A percentile compares a stretch with the other conserved stretches of the same genome.
Evolutionary conservation across 2,329 filamentous ascomycete genomes (phyloP).

Genomic region (Talaromyces sp.): DNA sequence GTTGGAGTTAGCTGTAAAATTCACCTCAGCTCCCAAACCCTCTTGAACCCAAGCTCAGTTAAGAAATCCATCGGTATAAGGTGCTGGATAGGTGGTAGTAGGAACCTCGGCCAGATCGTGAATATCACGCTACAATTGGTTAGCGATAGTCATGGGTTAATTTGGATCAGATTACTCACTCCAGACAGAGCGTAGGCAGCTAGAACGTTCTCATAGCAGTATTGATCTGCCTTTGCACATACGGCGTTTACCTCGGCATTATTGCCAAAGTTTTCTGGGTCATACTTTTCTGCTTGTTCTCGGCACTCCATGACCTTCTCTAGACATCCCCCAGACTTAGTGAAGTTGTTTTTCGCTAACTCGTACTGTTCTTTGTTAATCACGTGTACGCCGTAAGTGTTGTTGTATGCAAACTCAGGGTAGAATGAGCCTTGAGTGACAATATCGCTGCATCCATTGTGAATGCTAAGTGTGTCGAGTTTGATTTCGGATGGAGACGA

Average conservation of each 20-base stretch:
- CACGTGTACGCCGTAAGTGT: constrained; percentile 22
- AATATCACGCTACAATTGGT: neutral
- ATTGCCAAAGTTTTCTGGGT: constrained; percentile 38
- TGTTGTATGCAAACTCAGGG: constrained; percentile 42
- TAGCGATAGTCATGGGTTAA: neutral
- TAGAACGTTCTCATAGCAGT: constrained; percentile 45
- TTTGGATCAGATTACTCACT: neutral
- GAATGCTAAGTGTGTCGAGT: constrained; percentile 50
- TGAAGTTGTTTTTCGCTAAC: constrained; percentile 38
- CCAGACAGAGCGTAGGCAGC: neutral
- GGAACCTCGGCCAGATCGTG: neutral
- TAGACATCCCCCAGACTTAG: constrained; percentile 45
- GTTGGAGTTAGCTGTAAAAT: constrained; percentile 46
- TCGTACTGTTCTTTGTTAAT: constrained; percentile 34
- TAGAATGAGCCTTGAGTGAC: constrained; percentile 39
- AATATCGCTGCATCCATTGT: constrained; percentile 53
- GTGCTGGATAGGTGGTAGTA: neutral
- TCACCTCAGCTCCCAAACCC: constrained; percentile 54
- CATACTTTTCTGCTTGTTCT: constrained; percentile 38
- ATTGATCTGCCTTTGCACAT: constrained; percentile 41
- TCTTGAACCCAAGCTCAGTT: constrained; percentile 52
- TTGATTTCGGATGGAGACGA: constrained; percentile 30
- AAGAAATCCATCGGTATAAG: constrained; percentile 46
- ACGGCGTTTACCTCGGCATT: constrained; percentile 40
- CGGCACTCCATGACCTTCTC: constrained; percentile 50